Evolutionary conservation across 78 protist genomes (phyloP).

Genomic region (Pirum gemmata): DNA sequence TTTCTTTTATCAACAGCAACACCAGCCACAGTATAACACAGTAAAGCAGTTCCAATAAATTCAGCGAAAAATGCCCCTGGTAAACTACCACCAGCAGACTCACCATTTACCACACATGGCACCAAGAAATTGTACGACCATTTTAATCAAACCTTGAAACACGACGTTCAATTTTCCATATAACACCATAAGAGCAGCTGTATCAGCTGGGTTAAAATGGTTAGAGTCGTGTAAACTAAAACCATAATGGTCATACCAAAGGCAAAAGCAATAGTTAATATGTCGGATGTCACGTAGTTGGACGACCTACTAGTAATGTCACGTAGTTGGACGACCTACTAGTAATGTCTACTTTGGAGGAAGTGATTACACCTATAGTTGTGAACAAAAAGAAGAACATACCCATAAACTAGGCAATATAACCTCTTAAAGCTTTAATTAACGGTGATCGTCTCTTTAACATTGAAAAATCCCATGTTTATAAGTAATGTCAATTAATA

Average conservation of each 20-base stretch:
- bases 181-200: constrained; percentile 18
- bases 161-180: not conserved
- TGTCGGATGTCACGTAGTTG: not conserved
- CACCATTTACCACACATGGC: constrained; percentile 32
- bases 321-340: not conserved
- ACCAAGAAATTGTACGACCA: constrained; percentile 23
- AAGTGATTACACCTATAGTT: constrained; percentile 32
- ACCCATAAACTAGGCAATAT: constrained; percentile 29
- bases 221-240: constrained; percentile 18
- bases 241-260: constrained; percentile 45
- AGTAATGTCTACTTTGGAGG: not conserved
- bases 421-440: no score
- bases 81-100: not conserved
- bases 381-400: constrained; percentile 24
- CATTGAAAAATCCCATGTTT: no score
- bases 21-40: constrained; percentile 22
- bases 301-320: not conserved
- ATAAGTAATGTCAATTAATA: no score
- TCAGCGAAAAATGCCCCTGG: constrained; percentile 44
- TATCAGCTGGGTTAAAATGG: constrained; percentile 54
- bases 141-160: constrained; percentile 23
- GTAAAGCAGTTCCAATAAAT: constrained; percentile 43
- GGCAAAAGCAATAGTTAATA: constrained; percentile 30
- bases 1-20: constrained; percentile 33
- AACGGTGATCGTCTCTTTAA: no score